phyloP scores from a whole-genome alignment of 257 asterid genomes.

The Salvia hispanica region DNA sequence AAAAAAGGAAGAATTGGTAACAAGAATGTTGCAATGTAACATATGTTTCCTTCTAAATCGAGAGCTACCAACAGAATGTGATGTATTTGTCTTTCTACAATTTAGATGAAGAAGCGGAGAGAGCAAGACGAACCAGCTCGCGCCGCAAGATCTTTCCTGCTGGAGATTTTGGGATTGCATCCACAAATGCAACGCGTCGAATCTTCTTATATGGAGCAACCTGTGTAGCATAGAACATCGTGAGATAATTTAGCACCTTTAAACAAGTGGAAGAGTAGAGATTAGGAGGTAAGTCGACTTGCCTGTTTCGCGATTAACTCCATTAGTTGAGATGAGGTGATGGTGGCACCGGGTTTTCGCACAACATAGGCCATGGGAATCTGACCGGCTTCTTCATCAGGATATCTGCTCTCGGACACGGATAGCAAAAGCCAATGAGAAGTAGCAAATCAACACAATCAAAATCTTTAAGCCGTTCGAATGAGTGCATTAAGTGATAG shows the following conservation, averaged over 20 bases:
- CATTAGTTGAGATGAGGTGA: constrained; percentile 69
- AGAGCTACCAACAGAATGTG: background rate
- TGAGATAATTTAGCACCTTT: background rate
- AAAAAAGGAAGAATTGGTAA: background rate
- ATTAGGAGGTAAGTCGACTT: constrained; percentile 23
- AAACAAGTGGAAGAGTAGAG: constrained; percentile 7
- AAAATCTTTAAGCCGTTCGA: background rate
- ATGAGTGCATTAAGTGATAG: background rate
- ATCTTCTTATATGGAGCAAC: constrained; percentile 71
- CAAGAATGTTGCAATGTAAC: background rate
- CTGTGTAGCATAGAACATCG: constrained; percentile 33
- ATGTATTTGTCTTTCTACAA: constrained; percentile 23
- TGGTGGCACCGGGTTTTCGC: constrained; percentile 68
- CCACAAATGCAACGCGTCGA: constrained; percentile 58
- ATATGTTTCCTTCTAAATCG: no score
- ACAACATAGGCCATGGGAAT: constrained; percentile 95
- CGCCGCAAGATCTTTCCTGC: constrained; percentile 70
- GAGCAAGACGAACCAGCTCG: constrained; percentile 50
- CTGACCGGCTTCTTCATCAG: constrained; percentile 94
- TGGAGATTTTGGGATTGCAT: constrained; percentile 65
- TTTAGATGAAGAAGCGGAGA: constrained; percentile 45
- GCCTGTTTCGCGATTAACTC: constrained; percentile 73
- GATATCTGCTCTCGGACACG: constrained; percentile 51
- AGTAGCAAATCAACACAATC: background rate
- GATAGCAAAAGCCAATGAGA: constrained; percentile 9